Percentiles rank a stretch among this genome's conserved stretches.
phyloP scores from a whole-genome alignment of 2,329 filamentous ascomycete genomes.

The Colletotrichum higginsianum region DNA sequence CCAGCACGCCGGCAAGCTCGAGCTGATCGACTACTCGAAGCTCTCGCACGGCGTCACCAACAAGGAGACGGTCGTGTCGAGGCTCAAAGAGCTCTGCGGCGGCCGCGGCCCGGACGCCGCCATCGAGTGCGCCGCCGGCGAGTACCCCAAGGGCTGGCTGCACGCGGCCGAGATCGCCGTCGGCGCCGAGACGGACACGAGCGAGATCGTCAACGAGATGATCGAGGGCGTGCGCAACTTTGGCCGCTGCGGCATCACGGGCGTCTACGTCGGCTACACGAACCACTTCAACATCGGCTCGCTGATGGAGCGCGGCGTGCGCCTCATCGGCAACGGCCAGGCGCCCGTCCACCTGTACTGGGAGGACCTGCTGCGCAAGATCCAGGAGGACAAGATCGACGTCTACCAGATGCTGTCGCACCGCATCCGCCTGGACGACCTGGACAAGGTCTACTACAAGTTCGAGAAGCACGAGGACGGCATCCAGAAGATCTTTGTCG shows the following conservation, averaged over 20 bases:
- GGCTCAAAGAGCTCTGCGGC: slow-evolving; percentile 80
- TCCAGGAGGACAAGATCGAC: slow-evolving; percentile 79
- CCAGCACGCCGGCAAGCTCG: slow-evolving; percentile 67
- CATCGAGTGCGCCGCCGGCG: slow-evolving; percentile 76
- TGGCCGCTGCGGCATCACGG: slow-evolving; percentile 83
- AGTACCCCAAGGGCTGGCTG: slow-evolving; percentile 74
- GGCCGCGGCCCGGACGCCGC: slow-evolving; percentile 81
- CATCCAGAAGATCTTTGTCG: slow-evolving; percentile 85
- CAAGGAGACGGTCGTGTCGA: slow-evolving; percentile 76
- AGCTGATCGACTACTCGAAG: slow-evolving; percentile 77
- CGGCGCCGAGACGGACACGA: slow-evolving; percentile 87
- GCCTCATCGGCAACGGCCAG: slow-evolving; percentile 78
- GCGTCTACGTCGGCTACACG: slow-evolving; percentile 76
- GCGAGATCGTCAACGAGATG: slow-evolving; percentile 86
- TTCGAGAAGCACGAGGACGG: slow-evolving; percentile 75
- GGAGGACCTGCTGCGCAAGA: slow-evolving; percentile 79
- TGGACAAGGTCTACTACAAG: slow-evolving; percentile 75
- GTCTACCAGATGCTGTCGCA: slow-evolving; percentile 87
- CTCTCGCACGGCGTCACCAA: slow-evolving; percentile 71
- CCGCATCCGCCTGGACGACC: slow-evolving; percentile 81
- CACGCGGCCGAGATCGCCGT: slow-evolving; percentile 71
- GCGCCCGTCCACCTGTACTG: slow-evolving; percentile 88
- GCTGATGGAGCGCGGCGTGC: slow-evolving; percentile 88
- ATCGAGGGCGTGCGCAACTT: slow-evolving; percentile 80
- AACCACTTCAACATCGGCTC: slow-evolving; percentile 89